Evolutionary conservation across 2,329 filamentous ascomycete species (phyloP), one percentile per base, ranked within the genome.

Genomic region (Colletotrichum trifolii): DNA sequence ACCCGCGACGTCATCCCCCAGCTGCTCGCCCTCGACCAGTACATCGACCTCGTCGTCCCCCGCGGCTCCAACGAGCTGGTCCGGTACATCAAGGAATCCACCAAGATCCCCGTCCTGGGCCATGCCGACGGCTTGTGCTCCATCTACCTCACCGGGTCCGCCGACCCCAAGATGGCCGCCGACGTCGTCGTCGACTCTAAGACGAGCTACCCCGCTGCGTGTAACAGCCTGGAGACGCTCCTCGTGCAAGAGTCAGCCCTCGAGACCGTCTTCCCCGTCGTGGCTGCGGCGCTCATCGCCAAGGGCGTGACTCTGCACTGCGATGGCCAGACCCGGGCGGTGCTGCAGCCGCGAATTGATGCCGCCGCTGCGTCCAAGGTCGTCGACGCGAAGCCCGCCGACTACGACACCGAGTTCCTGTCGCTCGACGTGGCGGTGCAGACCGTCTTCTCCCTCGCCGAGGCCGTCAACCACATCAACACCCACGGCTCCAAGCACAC

Each of bases 41-140:
- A 93, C 73, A 97, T 99, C 71, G 96, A 99, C 76, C 89, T 99
- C 35, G 96, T 97, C 69, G 97, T 99, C 71, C 96, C 96, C 2
- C 87, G 96, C 43, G 94, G 94, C 53, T 92, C 91, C 59, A 97
- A 97, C 78, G 93, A 97, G 58, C 87, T 97, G 8, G 94, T 97
- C 45, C 87, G 91, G 63, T 93, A 93, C 78, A 93, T 97, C 78
- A 97, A 98, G 79, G 86, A 89, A 48, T 91, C 91, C 69, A 97
- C 96, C 56, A 93, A 93, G 74, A 98, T 99, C 71, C 96, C 96
- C 2, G 96, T 99, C 1, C 88, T 99, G 33, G 96, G 96, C 67
- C 96, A 99, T 76, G 96, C 96, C 33, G 96, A 99, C 76, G 96
- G 96, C 40, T 85, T 98, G 63, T 99, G 96, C 81, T 87, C 89